A percentile compares a stretch with the other conserved stretches of the same genome.
phyloP scores from a whole-genome alignment of 2,329 filamentous ascomycete species.

The Hypoxylon sp. region DNA sequence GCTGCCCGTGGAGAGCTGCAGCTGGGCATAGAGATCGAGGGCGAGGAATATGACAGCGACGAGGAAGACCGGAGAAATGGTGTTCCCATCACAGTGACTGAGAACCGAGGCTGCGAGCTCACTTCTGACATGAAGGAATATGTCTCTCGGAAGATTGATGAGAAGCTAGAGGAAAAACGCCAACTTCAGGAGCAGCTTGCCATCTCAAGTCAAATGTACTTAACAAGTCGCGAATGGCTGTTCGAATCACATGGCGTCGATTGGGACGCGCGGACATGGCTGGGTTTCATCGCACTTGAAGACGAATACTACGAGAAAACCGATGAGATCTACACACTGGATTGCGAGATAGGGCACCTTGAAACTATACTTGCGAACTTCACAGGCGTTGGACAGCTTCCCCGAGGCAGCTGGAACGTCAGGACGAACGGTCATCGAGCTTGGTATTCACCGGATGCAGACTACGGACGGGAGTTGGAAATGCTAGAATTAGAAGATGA shows the following conservation, averaged over 20 bases:
- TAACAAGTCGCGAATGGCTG: background rate
- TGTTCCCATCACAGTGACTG: slow-evolving; percentile 9
- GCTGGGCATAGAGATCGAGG: background rate
- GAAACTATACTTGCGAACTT: slow-evolving; percentile 11
- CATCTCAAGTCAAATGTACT: slow-evolving; percentile 8
- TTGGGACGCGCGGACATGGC: slow-evolving; percentile 6
- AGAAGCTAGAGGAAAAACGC: background rate
- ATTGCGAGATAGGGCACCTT: slow-evolving; percentile 19
- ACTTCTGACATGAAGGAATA: slow-evolving; percentile 1
- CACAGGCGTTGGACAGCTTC: background rate
- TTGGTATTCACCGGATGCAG: background rate
- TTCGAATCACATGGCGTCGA: background rate
- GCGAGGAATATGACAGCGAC: slow-evolving; percentile 28
- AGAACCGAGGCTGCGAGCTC: slow-evolving; percentile 5
- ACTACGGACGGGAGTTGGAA: background rate
- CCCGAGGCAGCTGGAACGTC: background rate
- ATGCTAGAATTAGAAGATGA: background rate
- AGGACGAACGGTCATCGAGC: background rate
- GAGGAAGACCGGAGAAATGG: slow-evolving; percentile 24
- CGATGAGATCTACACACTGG: background rate
- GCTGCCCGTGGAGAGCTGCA: background rate
- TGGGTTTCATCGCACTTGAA: slow-evolving; percentile 8
- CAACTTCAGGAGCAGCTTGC: background rate
- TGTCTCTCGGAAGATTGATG: background rate
- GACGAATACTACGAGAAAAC: slow-evolving; percentile 11